Conservation (phyloP, 768 basidiomycete species). For the Albatrellus ellisii region DNA sequence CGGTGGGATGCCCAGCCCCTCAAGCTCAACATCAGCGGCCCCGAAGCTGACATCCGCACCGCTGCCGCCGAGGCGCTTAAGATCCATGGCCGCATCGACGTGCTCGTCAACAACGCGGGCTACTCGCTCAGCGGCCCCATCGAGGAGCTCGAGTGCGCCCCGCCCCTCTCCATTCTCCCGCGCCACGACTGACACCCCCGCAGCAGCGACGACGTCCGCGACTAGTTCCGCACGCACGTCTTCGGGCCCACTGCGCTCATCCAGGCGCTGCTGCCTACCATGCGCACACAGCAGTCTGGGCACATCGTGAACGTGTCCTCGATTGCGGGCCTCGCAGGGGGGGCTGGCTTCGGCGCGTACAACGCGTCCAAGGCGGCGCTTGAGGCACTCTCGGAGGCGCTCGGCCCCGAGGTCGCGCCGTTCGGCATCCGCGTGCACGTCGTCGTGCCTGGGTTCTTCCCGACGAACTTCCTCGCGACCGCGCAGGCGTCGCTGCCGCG, state of each 20-base stretch:
- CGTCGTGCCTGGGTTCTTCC: constrained; percentile 20
- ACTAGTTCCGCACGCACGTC: constrained; percentile 18
- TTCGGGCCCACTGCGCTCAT: constrained; percentile 18
- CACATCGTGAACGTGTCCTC: constrained; percentile 19
- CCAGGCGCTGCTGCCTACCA: constrained; percentile 17
- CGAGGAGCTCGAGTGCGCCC: constrained; percentile 4
- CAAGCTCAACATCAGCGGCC: background rate
- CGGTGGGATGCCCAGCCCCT: constrained; percentile 1
- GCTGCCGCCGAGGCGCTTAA: constrained; percentile 3
- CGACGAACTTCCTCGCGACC: constrained; percentile 15
- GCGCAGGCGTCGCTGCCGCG: background rate
- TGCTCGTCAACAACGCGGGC: constrained; percentile 6
- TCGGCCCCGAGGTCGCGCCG: constrained; percentile 17
- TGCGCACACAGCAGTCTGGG: constrained; percentile 17
- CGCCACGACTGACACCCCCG: background rate
- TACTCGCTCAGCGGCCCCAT: constrained; percentile 1
- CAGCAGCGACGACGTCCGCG: constrained; percentile 9
- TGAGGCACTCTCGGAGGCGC: constrained; percentile 16
- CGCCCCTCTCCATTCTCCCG: background rate
- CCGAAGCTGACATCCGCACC: constrained; percentile 1
- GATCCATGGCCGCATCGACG: constrained; percentile 8
- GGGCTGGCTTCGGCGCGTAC: constrained; percentile 16
- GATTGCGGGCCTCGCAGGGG: constrained; percentile 12
- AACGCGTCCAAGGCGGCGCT: constrained; percentile 19
- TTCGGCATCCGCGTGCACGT: constrained; percentile 16